Evolutionary conservation across 2,329 filamentous ascomycete genomes (phyloP).

Genomic region (Cladosporium velox): DNA sequence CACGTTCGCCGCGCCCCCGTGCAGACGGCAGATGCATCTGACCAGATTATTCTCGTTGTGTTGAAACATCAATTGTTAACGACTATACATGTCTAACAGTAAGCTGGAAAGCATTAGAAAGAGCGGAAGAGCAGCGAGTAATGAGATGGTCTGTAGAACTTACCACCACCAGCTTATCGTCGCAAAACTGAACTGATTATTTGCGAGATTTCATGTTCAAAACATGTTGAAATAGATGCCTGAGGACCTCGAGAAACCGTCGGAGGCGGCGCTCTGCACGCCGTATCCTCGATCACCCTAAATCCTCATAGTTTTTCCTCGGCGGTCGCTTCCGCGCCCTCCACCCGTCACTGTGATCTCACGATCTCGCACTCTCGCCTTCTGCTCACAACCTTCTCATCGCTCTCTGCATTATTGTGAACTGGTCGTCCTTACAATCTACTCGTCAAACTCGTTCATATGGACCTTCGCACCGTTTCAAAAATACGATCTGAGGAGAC

Average conservation of each 20-base stretch:
- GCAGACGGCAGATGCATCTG: not conserved
- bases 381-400: constrained; percentile 6
- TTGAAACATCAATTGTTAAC: not conserved
- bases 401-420: not conserved
- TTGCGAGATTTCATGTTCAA: not conserved
- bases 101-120: not conserved
- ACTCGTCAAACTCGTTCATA: not conserved
- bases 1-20: constrained; percentile 3
- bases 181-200: not conserved
- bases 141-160: not conserved
- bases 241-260: not conserved
- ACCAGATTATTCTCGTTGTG: not conserved
- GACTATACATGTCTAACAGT: not conserved
- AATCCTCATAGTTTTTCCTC: too few relatives aligned
- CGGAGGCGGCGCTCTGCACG: not conserved
- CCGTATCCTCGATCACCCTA: not conserved
- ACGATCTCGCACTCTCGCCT: not conserved
- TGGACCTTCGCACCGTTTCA: not conserved
- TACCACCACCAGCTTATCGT: not conserved
- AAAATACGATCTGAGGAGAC: not conserved
- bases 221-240: not conserved
- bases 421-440: not conserved
- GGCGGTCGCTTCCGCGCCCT: constrained; percentile 3
- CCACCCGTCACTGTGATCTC: not conserved
- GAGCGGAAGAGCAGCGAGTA: not conserved